Percentiles rank a stretch among this genome's conserved stretches.
Conservation (phyloP, 352 stramenopile species). For the Phytophthora pini region DNA sequence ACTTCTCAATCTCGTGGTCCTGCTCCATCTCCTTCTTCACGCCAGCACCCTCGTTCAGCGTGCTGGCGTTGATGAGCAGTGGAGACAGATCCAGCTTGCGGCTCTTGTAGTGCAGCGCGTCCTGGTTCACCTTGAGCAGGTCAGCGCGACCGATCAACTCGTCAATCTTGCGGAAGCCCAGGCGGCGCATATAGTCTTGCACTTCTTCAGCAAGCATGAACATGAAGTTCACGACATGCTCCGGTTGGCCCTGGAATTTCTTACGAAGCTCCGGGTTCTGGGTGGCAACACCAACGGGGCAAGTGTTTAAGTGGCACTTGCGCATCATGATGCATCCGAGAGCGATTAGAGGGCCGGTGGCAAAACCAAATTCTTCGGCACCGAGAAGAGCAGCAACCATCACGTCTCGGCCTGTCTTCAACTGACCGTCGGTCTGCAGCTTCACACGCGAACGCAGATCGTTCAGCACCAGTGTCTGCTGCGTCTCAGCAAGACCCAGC, state of each 20-base stretch:
- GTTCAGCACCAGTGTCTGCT: conserved; percentile 97
- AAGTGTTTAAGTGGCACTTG: conserved; percentile 98
- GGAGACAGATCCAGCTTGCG: conserved; percentile 92
- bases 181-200: conserved; percentile 65
- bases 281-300: conserved; percentile 97
- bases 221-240: conserved; percentile 98
- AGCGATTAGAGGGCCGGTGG: conserved; percentile 94
- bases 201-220: conserved; percentile 97
- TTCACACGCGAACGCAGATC: conserved; percentile 93
- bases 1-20: conserved; percentile 90
- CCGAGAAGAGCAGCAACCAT: conserved; percentile 95
- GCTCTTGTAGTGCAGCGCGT: conserved; percentile 76
- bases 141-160: conserved; percentile 95
- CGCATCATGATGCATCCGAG: conserved; percentile 99
- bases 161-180: conserved; percentile 94
- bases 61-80: conserved; percentile 92
- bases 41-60: conserved; percentile 91
- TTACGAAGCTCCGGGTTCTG: conserved; percentile 96
- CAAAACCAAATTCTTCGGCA: conserved; percentile 97
- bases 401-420: conserved; percentile 95
- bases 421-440: conserved; percentile 96
- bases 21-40: conserved; percentile 87
- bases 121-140: conserved; percentile 92
- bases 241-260: conserved; percentile 96
- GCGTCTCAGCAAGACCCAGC: conserved; percentile 95